phyloP scores from a whole-genome alignment of 2,329 filamentous ascomycete genomes.

The Cladosporium sp. region DNA sequence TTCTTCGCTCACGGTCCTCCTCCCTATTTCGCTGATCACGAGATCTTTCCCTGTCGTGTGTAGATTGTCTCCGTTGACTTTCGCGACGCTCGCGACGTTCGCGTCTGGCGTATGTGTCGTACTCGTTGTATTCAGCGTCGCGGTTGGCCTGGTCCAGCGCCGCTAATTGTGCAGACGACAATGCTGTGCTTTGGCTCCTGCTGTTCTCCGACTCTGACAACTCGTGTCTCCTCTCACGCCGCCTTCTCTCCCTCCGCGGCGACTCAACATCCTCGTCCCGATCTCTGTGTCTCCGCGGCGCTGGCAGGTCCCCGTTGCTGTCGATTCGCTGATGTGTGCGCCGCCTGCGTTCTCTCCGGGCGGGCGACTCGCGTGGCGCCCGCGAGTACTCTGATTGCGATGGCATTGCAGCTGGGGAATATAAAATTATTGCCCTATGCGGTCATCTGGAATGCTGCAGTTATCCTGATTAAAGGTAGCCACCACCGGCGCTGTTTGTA shows the following conservation, averaged over 20 bases:
- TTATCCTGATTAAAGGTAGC: background rate
- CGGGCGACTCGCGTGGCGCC: slow-evolving; percentile 27
- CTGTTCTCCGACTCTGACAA: background rate
- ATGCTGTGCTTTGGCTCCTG: slow-evolving; percentile 32
- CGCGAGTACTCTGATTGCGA: slow-evolving; percentile 17
- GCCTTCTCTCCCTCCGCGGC: slow-evolving; percentile 5
- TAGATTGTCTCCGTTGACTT: slow-evolving; percentile 31
- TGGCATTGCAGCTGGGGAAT: slow-evolving; percentile 2
- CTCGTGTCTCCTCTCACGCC: slow-evolving; percentile 14
- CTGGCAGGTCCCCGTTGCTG: slow-evolving; percentile 35
- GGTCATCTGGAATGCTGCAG: slow-evolving; percentile 14
- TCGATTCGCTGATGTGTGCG: slow-evolving; percentile 38
- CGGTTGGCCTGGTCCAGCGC: slow-evolving; percentile 65
- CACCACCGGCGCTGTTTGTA: background rate
- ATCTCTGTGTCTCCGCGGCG: slow-evolving; percentile 13
- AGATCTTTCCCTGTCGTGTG: background rate
- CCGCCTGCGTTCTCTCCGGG: slow-evolving; percentile 33
- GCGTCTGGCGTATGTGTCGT: slow-evolving; percentile 31
- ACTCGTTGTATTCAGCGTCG: slow-evolving; percentile 45
- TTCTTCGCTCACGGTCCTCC: slow-evolving; percentile 29
- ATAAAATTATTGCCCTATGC: slow-evolving; percentile 2
- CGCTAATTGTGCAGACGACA: slow-evolving; percentile 62
- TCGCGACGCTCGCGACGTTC: slow-evolving; percentile 1
- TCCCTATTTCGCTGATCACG: slow-evolving; percentile 21
- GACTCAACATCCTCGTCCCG: slow-evolving; percentile 10